Conservation (phyloP, 768 basidiomycete genomes). For the Stropharia rugosoannulata region DNA sequence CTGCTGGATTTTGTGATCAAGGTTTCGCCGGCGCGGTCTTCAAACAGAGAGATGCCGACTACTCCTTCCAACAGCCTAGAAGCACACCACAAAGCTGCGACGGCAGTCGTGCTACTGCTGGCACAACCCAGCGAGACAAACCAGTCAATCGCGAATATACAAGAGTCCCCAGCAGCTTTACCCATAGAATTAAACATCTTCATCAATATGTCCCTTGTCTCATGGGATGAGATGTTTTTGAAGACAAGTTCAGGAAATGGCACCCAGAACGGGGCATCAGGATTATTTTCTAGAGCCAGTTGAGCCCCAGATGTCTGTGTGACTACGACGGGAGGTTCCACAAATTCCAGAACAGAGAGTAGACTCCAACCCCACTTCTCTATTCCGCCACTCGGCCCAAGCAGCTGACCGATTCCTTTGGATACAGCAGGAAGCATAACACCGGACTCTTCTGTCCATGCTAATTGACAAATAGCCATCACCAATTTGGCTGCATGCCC, state of each 20-base stretch:
- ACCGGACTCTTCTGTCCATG: slow-evolving; percentile 18
- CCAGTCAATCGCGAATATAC: slow-evolving; percentile 83
- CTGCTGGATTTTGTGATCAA: slow-evolving; percentile 37
- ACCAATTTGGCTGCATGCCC: slow-evolving; percentile 67
- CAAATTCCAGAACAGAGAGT: slow-evolving; percentile 78
- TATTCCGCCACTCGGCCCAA: slow-evolving; percentile 81
- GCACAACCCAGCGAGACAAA: slow-evolving; percentile 56
- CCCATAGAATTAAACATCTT: slow-evolving; percentile 78
- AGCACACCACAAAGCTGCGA: slow-evolving; percentile 85
- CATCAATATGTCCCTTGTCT: slow-evolving; percentile 54
- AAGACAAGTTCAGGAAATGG: slow-evolving; percentile 63
- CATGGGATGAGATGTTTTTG: slow-evolving; percentile 50
- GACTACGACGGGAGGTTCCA: slow-evolving; percentile 46
- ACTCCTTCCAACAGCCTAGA: slow-evolving; percentile 75
- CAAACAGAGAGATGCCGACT: slow-evolving; percentile 43
- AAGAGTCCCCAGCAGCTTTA: slow-evolving; percentile 60
- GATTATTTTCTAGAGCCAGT: slow-evolving; percentile 55
- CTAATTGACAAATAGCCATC: slow-evolving; percentile 65
- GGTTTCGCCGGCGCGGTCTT: slow-evolving; percentile 22
- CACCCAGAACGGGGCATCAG: slow-evolving; percentile 29
- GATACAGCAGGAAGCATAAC: slow-evolving; percentile 40
- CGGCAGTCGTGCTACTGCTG: slow-evolving; percentile 44
- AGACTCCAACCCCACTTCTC: slow-evolving; percentile 93
- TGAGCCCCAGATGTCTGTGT: slow-evolving; percentile 49
- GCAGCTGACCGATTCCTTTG: slow-evolving; percentile 54